Evolutionary conservation across 2,329 filamentous ascomycete species (phyloP), one percentile per base, ranked within the genome.

Genomic region (Colletotrichum gigasporum): DNA sequence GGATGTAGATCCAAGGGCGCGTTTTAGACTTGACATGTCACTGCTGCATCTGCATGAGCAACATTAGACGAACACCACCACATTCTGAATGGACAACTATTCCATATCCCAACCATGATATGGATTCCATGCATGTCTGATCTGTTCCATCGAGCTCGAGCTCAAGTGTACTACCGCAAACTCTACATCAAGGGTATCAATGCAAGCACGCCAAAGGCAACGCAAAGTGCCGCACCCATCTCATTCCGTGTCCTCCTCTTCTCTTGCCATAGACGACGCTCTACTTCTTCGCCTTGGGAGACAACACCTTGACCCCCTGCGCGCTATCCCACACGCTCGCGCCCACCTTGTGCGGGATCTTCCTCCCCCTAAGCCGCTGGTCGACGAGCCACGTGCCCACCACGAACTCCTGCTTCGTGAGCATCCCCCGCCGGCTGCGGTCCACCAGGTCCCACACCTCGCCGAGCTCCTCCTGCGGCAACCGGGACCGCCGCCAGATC

Each of bases 351-450:
- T 85, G 79, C 0, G 93, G 92, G 18, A 95, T 81, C 80, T 96
- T 96, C 63, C 92, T 81, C 1, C 92, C 93, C 68, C 91, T 88
- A n/a, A 96, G 79, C 64, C 91, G 81, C 81, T 94, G 91, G 74
- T 96, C 92, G 34, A 96, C 86, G 50, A 96, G 78, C 91, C 92
- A 96, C 80, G 93, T 84, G 9, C 92, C 92, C 1, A 95, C 91
- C 0, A 96, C 90, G 74, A 96, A 96, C 78, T 94, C 90, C 58
- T 90, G 84, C 71, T 87, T 86, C 59, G 79, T 81, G 56, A 96
- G 77, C 68, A 84, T 80, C 1, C 90, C 90, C 12, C 77, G 72
- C 1, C 78, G 74, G 6, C 79, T 76, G 1, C 83, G 78, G 71
- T 91, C 90, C 10, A 95, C 92, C 16, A 95, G 79, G 41, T 90